Evolutionary conservation across 176 grass and related monocot species (phyloP).

Genomic region (Aegilops bicornis): DNA sequence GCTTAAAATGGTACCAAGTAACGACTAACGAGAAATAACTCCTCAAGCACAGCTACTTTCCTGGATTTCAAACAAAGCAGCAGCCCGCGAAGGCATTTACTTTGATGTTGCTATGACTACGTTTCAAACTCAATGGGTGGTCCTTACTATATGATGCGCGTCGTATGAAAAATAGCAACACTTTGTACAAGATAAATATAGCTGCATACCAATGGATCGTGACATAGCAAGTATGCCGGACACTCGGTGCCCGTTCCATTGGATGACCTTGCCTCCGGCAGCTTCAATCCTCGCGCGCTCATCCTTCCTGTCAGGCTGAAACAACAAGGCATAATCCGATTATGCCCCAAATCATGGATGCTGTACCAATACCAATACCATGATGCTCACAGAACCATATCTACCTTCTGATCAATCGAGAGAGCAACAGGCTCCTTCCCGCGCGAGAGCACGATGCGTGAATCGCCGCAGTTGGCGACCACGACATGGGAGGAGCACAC

Average conservation of each 20-base stretch:
- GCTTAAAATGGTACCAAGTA: neutral
- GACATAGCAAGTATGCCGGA: constrained; percentile 86
- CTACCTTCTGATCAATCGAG: constrained; percentile 83
- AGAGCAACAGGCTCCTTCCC: constrained; percentile 54
- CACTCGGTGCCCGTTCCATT: constrained; percentile 66
- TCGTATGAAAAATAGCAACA: neutral
- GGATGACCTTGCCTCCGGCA: constrained; percentile 66
- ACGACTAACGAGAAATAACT: neutral
- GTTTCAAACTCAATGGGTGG: neutral
- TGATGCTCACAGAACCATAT: neutral
- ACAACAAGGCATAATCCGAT: neutral
- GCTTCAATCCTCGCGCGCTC: constrained; percentile 65
- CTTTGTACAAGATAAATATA: neutral
- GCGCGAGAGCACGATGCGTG: constrained; percentile 57
- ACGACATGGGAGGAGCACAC: constrained; percentile 66
- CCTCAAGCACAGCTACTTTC: neutral
- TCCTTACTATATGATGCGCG: neutral
- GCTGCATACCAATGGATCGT: constrained; percentile 59
- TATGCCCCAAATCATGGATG: neutral
- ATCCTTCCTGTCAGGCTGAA: constrained; percentile 73
- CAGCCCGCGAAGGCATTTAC: neutral
- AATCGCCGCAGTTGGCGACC: constrained; percentile 72
- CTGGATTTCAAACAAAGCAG: neutral
- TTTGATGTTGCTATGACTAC: neutral
- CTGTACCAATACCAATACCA: neutral